phyloP scores from a whole-genome alignment of 1,284 basidiomycete genomes.

The Apiotrichum brassicae region DNA sequence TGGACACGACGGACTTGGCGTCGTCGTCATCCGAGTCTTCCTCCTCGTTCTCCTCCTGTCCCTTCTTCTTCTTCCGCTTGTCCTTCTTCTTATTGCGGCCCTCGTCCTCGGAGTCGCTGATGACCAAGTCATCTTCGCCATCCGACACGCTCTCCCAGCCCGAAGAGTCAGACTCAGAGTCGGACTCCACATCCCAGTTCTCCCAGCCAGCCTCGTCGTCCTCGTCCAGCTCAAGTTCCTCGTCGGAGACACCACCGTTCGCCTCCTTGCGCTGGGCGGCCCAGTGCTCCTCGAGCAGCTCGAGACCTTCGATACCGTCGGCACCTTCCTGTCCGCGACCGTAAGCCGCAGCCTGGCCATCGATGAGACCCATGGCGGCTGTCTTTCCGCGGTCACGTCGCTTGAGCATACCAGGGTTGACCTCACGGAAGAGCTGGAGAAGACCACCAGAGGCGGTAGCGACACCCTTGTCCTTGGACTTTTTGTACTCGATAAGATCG shows the following conservation, averaged over 20 bases:
- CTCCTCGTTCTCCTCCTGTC: slow-evolving; percentile 56
- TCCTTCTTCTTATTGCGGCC: slow-evolving; percentile 27
- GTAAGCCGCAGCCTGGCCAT: slow-evolving; percentile 65
- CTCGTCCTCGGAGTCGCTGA: slow-evolving; percentile 84
- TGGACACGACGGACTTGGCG: slow-evolving; percentile 38
- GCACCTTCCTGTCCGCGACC: slow-evolving; percentile 66
- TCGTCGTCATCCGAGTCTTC: slow-evolving; percentile 35
- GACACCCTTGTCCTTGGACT: slow-evolving; percentile 91
- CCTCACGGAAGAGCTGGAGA: slow-evolving; percentile 88
- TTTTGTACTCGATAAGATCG: slow-evolving; percentile 89
- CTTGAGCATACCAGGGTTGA: slow-evolving; percentile 90
- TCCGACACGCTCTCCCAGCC: slow-evolving; percentile 88
- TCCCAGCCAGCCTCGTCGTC: slow-evolving; percentile 71
- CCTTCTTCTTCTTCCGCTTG: slow-evolving; percentile 34
- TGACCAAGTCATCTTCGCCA: slow-evolving; percentile 57
- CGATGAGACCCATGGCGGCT: slow-evolving; percentile 64
- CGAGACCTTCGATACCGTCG: slow-evolving; percentile 82
- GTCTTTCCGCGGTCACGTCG: slow-evolving; percentile 79
- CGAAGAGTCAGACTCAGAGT: slow-evolving; percentile 58
- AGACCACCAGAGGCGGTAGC: slow-evolving; percentile 80
- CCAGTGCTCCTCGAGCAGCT: slow-evolving; percentile 83
- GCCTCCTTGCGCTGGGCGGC: slow-evolving; percentile 63
- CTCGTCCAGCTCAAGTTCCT: slow-evolving; percentile 48
- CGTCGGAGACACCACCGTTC: slow-evolving; percentile 49
- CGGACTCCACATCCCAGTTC: slow-evolving; percentile 81